Percentiles rank a stretch among this genome's conserved stretches.
Evolutionary conservation across 2,329 filamentous ascomycete species (phyloP).

Genomic region (Ceratocystis harringtonii): DNA sequence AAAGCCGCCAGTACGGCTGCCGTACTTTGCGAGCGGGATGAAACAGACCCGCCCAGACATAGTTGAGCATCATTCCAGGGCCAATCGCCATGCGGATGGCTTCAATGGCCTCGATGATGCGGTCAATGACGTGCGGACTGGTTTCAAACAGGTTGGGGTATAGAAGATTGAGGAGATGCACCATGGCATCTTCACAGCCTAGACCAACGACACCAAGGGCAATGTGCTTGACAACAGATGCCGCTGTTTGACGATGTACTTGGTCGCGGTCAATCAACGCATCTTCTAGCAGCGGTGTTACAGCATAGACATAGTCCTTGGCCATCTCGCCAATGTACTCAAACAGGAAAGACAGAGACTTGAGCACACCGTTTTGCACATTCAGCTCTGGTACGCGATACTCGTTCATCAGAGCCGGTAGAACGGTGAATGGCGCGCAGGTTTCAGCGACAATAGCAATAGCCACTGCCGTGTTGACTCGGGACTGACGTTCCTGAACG

Average conservation of each 20-base stretch:
- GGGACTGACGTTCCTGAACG: constrained; percentile 93
- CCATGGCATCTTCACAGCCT: constrained; percentile 95
- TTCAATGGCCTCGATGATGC: constrained; percentile 94
- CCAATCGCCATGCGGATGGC: constrained; percentile 88
- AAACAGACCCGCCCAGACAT: constrained; percentile 94
- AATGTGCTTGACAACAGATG: constrained; percentile 93
- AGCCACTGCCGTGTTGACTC: constrained; percentile 94
- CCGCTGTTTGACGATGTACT: constrained; percentile 92
- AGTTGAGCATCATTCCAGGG: constrained; percentile 87
- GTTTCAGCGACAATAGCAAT: constrained; percentile 98
- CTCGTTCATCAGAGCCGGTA: constrained; percentile 98
- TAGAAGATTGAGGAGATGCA: constrained; percentile 88
- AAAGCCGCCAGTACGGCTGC: constrained; percentile 87
- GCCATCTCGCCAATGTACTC: constrained; percentile 99
- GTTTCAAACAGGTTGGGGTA: constrained; percentile 98
- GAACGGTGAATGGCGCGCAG: constrained; percentile 92
- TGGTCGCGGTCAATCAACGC: constrained; percentile 96
- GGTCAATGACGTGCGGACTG: constrained; percentile 93
- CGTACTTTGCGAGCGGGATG: constrained; percentile 92
- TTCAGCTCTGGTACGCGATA: constrained; percentile 97
- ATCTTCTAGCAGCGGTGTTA: constrained; percentile 88
- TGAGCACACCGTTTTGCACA: constrained; percentile 95
- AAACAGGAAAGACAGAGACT: constrained; percentile 91
- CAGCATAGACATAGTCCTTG: constrained; percentile 98
- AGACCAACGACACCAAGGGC: constrained; percentile 93